Evolutionary conservation across 176 grass and related monocot species (phyloP), one percentile per base, ranked within the genome.

Genomic region (Thinopyrum elongatum): DNA sequence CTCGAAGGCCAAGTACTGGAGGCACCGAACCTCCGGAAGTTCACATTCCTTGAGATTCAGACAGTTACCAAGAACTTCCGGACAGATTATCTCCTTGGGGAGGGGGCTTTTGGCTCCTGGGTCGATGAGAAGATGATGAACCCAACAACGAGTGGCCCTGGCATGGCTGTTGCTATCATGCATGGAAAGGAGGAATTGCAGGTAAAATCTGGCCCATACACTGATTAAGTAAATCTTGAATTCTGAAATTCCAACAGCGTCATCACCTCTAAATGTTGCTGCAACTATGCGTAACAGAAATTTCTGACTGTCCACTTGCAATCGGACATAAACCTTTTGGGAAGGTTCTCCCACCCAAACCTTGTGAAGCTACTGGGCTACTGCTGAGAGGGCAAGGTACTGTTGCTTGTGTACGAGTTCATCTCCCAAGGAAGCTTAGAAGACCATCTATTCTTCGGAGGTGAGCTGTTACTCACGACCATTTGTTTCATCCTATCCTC

Each of bases 121-220:
- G 89, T 98, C 29, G 93, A 98, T 28, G 95, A 98, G 87, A 98
- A 95, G 90, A 93, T 85, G 0, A 88, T 93, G 76, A 90, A 88
- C 76, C 92, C 95, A 2, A 39, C 85, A 2, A 84, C 71, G 78
- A 69, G 76, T 12, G 65, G 90, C 25, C 67, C 76, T 0, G 79
- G 79, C 57, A 84, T 95, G 70, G 92, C 91, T 42, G 91, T 95
- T 38, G 95, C 95, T 10, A 89, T 97, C 44, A 6, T 97, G 88
- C 92, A 97, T 39, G 95, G 95, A 10, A 88, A 91, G 1, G 90
- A 97, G 78, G 90, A 97, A 86, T 97, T 92, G 95, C 95, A 95
- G 92, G 95, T 97, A 91, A 86, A 83, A 2, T 59, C 21, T 57
- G 27, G 27, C 58, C 29, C 39, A 42, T 36, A 30, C 12, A 8